Base-by-base conservation (phyloP, 73 alveolate species). In the Paramecium pentaurelia region DNA sequence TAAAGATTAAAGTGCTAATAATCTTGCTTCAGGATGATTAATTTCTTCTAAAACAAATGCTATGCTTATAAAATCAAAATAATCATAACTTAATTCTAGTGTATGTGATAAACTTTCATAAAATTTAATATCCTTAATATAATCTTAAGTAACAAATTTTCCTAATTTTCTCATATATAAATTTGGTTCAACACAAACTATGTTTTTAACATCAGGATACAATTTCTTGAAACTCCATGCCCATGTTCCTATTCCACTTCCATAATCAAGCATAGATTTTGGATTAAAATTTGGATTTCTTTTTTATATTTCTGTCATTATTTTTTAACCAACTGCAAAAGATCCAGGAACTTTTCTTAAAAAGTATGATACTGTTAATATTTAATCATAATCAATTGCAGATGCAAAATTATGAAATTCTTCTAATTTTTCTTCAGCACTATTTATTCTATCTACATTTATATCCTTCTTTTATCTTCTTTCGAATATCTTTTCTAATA, bases 11-110 rank as follows among this genome's bases (percentile, higher is more conserved):
- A 96, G 22, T 10, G 94, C 44, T 54, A 77, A 59, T 58, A 87
- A 47, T 68, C 96, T 77, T 45, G 92, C 94, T 64, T 93, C 93
- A 6, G 95, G 94, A 49, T 94, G 44, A 37, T 93, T 90, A 1
- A 96, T 95, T 70, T 96, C 98, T 54, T 94, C 87, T n/a, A 96
- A 93, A n/a, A 96, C 97, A 83, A 40, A 92, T 8, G 97, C 96
- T 49, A 96, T 54, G 27, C 93, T 58, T 14, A 96, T 94, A 2
- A 95, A 44, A 88, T 95, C 98, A 80, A 95, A 95, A 49, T 92
- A 92, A 7, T 96, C 98, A 89, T 83, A 88, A 44, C 93, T 96
- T 8, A 95, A 91, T 36, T 96, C 97, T 22, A 93, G 75, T 16
- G 96, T 96, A 60, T 45, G 96, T 60, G 94, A 94, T 93, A 64